phyloP scores from a whole-genome alignment of 352 stramenopile genomes.

The Phytophthora ramorum region DNA sequence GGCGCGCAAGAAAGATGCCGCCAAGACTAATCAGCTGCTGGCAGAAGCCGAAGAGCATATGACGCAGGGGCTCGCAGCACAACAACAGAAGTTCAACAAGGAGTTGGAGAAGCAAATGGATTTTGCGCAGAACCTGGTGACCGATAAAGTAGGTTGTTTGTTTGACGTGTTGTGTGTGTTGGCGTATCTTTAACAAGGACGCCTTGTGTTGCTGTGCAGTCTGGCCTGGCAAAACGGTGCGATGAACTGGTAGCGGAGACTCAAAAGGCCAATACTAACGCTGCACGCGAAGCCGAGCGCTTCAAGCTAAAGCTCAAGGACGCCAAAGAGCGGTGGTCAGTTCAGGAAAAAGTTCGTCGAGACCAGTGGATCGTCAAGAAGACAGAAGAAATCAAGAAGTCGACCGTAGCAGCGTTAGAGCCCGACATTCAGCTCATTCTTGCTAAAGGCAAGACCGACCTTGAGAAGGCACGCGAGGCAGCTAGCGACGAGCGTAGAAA shows the following conservation, averaged over 20 bases:
- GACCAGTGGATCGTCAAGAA: constrained; percentile 88
- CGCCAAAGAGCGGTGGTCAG: constrained; percentile 73
- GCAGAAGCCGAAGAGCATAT: constrained; percentile 54
- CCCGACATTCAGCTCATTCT: constrained; percentile 86
- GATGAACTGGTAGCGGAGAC: constrained; percentile 75
- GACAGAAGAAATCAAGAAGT: constrained; percentile 89
- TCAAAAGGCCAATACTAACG: constrained; percentile 56
- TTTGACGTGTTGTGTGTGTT: neutral
- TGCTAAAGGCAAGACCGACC: constrained; percentile 72
- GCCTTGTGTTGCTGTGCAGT: constrained; percentile 34
- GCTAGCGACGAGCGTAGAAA: constrained; percentile 66
- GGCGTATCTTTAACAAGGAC: neutral
- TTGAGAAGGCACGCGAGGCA: constrained; percentile 65
- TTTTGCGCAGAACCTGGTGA: constrained; percentile 78
- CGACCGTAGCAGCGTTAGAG: constrained; percentile 77
- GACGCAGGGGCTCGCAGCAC: constrained; percentile 60
- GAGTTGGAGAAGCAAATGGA: constrained; percentile 84
- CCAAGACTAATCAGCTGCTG: constrained; percentile 66
- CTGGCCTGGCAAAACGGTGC: constrained; percentile 69
- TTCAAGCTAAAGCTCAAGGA: constrained; percentile 83
- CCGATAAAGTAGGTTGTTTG: constrained; percentile 63
- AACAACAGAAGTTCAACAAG: constrained; percentile 70
- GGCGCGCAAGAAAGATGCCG: constrained; percentile 78
- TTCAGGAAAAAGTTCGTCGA: constrained; percentile 72
- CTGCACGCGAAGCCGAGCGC: constrained; percentile 57